phyloP scores from a whole-genome alignment of 352 stramenopile genomes.

The Phytopythium boreale region DNA sequence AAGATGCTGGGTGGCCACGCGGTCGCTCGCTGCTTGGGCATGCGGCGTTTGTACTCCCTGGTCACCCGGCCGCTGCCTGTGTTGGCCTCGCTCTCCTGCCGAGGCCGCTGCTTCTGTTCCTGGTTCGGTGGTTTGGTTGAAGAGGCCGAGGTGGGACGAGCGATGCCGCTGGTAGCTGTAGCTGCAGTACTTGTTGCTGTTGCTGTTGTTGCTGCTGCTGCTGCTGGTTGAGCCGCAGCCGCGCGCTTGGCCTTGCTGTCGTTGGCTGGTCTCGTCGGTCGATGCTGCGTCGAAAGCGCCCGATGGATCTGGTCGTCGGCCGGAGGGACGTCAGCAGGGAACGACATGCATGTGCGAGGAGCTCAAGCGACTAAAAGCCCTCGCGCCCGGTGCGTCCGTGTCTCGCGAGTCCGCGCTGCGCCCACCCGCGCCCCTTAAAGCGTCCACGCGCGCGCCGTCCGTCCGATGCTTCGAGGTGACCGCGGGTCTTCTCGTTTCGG shows the following conservation, averaged over 20 bases:
- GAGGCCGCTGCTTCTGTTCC: not conserved
- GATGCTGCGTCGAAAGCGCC: not conserved
- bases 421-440: not conserved
- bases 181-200: not conserved
- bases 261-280: not conserved
- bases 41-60: slow-evolving; percentile 11
- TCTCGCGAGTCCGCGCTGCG: not conserved
- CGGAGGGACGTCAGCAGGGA: slow-evolving; percentile 7
- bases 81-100: not conserved
- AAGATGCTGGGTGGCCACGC: slow-evolving; percentile 42
- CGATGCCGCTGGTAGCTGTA: not conserved
- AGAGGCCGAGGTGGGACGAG: not conserved
- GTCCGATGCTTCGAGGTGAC: not conserved
- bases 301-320: slow-evolving; percentile 4
- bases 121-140: not conserved
- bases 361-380: not conserved
- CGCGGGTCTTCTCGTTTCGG: not conserved
- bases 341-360: slow-evolving; percentile 4
- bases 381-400: not conserved
- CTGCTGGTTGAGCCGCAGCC: not conserved
- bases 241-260: not conserved
- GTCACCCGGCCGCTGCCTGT: not conserved
- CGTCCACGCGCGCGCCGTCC: not conserved
- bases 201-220: not conserved
- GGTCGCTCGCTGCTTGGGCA: slow-evolving; percentile 51